Evolutionary conservation across 2,329 filamentous ascomycete genomes (phyloP), one percentile per base, ranked within the genome.

Genomic region (Trichophyton schoenleinii): DNA sequence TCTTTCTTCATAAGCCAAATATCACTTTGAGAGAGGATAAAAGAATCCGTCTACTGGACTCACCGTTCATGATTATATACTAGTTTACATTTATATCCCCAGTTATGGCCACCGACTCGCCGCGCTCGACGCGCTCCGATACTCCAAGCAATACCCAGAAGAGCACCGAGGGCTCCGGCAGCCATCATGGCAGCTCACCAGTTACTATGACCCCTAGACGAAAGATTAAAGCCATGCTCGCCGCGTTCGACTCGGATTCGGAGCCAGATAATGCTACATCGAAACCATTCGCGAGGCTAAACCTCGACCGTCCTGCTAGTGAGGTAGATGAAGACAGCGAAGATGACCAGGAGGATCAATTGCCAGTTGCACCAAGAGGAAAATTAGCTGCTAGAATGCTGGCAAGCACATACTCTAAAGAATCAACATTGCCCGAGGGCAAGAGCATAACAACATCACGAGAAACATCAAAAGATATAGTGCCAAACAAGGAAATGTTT

Each of bases 341-440:
- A 2, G 71, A 74, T 1, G 77, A 80, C n/a, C 78, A 80, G n/a
- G 77, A 80, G 38, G 77, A 77, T 11, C 67, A 66, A 13, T 20
- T 66, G 36, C 66, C 73, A 34, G 74, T 81, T 57, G 72, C 80
- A 52, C 87, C 87, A 0, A 80, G 81, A 60, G 86, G 86, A 25
- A 81, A 82, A 59, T 77, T 89, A 66, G 86, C 86, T 11, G 80
- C 86, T 15, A 79, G 83, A 59, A 84, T 90, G 79, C 69, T 28
- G 63, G 77, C 62, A 73, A 77, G 41, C 78, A 70, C 67, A 68
- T 68, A 42, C 25, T 38, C 34, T 38, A 38, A 25, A 3, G 25
- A 31, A 28, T 58, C 38, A 8, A 20, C 81, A 11, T 68, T 75
- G 61, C 61, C 68, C 64, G 46, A 67, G 11, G 67, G 69, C 60